These are phyloP conservation scores for Teratosphaeria epicoccoides DNA, from an alignment of 2,329 filamentous ascomycete species.

Conservation along the genomic window DNA sequence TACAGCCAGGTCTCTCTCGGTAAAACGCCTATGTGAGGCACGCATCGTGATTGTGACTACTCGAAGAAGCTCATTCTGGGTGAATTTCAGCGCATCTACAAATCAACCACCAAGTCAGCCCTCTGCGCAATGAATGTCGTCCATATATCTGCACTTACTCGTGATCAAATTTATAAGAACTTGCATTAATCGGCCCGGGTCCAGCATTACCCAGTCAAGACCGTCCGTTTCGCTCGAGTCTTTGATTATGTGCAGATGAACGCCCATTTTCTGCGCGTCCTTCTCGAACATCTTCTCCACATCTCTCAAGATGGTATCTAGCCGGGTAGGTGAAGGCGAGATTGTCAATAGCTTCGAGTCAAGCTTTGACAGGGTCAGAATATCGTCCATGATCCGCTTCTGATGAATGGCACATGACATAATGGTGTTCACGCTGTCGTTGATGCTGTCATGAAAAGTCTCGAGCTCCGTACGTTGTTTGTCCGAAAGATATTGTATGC, in stretches of 20 bases:
- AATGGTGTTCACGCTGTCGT: slow-evolving; percentile 67
- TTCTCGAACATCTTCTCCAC: slow-evolving; percentile 69
- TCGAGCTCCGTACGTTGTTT: slow-evolving; percentile 7
- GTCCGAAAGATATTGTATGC: slow-evolving; percentile 5
- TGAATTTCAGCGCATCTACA: slow-evolving; percentile 64
- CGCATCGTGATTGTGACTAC: slow-evolving; percentile 56
- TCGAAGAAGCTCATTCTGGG: slow-evolving; percentile 49
- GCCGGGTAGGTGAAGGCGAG: slow-evolving; percentile 58
- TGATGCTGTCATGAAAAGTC: slow-evolving; percentile 46
- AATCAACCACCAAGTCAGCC: not conserved
- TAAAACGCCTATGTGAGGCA: slow-evolving; percentile 48
- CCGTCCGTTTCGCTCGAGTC: slow-evolving; percentile 46
- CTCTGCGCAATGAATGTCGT: too few relatives aligned
- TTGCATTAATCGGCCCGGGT: slow-evolving; percentile 64
- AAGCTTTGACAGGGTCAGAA: slow-evolving; percentile 62
- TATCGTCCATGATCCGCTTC: slow-evolving; percentile 61
- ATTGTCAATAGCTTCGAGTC: slow-evolving; percentile 65
- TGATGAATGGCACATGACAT: slow-evolving; percentile 68
- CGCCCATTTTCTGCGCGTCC: slow-evolving; percentile 58
- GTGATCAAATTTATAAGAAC: slow-evolving; percentile 67
- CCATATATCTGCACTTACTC: slow-evolving; percentile 25
- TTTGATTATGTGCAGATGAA: slow-evolving; percentile 53
- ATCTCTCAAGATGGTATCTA: slow-evolving; percentile 53
- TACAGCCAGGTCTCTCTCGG: slow-evolving; percentile 36
- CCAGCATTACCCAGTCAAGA: slow-evolving; percentile 59